Percentiles rank a stretch among this genome's conserved stretches.
Conservation (phyloP, 306 rosid genomes). For the Canavalia gladiata region DNA sequence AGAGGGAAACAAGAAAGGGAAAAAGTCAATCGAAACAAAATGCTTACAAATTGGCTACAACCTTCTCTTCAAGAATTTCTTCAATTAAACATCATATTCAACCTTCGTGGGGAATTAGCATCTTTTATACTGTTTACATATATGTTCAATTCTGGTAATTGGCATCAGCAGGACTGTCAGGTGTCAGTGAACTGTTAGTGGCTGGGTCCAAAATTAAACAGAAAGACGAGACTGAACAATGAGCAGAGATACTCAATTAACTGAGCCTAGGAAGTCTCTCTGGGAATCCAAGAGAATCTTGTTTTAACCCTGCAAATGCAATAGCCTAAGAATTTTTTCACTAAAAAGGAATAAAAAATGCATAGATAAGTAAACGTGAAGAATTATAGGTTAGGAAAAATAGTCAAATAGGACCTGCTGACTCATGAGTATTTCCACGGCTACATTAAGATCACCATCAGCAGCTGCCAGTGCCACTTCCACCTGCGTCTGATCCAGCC, state of each 20-base stretch:
- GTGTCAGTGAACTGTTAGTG: constrained; percentile 42
- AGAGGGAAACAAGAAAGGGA: neutral
- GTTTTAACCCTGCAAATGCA: constrained; percentile 64
- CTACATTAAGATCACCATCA: constrained; percentile 89
- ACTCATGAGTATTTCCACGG: constrained; percentile 96
- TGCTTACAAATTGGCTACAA: constrained; percentile 15
- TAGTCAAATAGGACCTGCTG: constrained; percentile 74
- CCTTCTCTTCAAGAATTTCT: constrained; percentile 11
- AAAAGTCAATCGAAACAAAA: neutral
- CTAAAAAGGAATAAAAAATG: neutral
- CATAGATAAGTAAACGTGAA: neutral
- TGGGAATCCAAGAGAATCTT: constrained; percentile 40
- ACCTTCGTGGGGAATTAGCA: constrained; percentile 33
- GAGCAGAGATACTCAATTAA: constrained; percentile 31
- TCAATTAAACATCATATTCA: constrained; percentile 21
- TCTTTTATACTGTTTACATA: constrained; percentile 41
- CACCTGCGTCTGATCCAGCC: constrained; percentile 85
- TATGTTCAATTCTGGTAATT: constrained; percentile 42
- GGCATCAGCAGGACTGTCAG: constrained; percentile 42
- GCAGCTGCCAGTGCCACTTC: constrained; percentile 99
- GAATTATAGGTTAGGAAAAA: constrained; percentile 1
- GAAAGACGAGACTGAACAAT: constrained; percentile 29
- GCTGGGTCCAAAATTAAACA: constrained; percentile 38
- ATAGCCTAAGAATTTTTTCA: constrained; percentile 28
- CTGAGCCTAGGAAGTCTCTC: constrained; percentile 8